These are phyloP conservation scores for Dichotomopilus funicola DNA, from an alignment of 2,329 filamentous ascomycete species.

Conservation along the genomic window DNA sequence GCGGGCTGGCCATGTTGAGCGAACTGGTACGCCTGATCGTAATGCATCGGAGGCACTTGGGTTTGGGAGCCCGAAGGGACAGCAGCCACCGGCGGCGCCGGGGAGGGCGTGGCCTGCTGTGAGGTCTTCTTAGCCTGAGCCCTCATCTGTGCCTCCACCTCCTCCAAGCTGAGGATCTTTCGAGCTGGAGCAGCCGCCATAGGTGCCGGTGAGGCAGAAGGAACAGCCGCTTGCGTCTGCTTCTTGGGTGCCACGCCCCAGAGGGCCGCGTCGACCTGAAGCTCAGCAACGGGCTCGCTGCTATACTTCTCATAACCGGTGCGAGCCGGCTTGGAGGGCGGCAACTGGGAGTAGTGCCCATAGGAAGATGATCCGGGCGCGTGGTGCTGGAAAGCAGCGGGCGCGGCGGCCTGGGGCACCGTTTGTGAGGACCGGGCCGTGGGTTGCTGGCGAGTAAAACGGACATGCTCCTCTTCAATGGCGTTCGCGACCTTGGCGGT, in stretches of 20 bases:
- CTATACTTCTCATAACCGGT: slow-evolving; percentile 91
- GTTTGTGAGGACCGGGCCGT: slow-evolving; percentile 39
- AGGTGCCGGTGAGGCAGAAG: slow-evolving; percentile 28
- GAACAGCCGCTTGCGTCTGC: slow-evolving; percentile 31
- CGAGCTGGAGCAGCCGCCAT: slow-evolving; percentile 39
- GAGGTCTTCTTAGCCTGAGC: slow-evolving; percentile 53
- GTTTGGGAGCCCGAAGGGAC: slow-evolving; percentile 23
- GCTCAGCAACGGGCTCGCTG: slow-evolving; percentile 77
- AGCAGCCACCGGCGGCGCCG: slow-evolving; percentile 7
- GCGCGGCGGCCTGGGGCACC: slow-evolving; percentile 21
- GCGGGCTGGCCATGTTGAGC: slow-evolving; percentile 18
- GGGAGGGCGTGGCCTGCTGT: slow-evolving; percentile 31
- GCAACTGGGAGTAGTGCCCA: slow-evolving; percentile 36
- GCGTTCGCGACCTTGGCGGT: slow-evolving; percentile 81
- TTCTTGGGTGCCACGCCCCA: slow-evolving; percentile 75
- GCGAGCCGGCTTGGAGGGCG: slow-evolving; percentile 53
- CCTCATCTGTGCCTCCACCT: slow-evolving; percentile 91
- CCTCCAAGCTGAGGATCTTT: slow-evolving; percentile 92
- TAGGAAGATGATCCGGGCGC: slow-evolving; percentile 30
- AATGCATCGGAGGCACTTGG: slow-evolving; percentile 26
- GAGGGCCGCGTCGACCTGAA: slow-evolving; percentile 87
- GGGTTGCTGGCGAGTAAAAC: slow-evolving; percentile 70
- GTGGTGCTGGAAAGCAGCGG: slow-evolving; percentile 28
- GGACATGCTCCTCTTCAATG: slow-evolving; percentile 84
- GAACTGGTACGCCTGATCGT: slow-evolving; percentile 21